These are phyloP conservation scores for Cryptosporidium xiaoi DNA, from an alignment of 169 alveolate genomes.

Conservation along the genomic window DNA sequence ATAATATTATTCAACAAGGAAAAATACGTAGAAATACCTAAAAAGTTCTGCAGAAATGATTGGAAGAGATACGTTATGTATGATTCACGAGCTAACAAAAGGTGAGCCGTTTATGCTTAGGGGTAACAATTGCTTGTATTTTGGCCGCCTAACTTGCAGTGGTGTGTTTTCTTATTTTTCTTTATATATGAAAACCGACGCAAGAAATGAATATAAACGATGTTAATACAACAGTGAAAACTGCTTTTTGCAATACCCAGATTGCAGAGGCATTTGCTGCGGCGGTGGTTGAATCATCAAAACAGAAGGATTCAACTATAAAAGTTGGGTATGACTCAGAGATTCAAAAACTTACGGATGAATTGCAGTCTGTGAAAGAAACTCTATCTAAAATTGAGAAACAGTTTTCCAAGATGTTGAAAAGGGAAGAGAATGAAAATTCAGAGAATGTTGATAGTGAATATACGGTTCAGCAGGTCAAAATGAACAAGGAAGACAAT, in stretches of 20 bases:
- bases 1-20: neutral
- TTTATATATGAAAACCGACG: constrained; percentile 6
- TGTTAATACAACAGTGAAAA: constrained; percentile 50
- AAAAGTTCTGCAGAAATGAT: neutral
- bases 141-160: too few relatives aligned
- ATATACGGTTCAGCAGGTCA: neutral
- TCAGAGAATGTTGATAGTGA: neutral
- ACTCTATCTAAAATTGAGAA: neutral
- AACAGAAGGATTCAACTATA: constrained; percentile 29
- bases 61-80: constrained; percentile 63
- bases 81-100: neutral
- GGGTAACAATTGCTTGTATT: too few relatives aligned
- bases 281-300: constrained; percentile 65
- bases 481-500: neutral
- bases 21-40: constrained; percentile 40
- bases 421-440: neutral
- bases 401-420: neutral
- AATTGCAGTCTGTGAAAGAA: constrained; percentile 22
- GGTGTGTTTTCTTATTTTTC: too few relatives aligned
- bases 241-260: constrained; percentile 63
- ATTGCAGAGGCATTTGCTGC: constrained; percentile 74
- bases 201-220: constrained; percentile 47
- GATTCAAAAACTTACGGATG: constrained; percentile 30
- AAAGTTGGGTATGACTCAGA: constrained; percentile 22
- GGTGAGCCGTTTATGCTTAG: neutral